Conservation (phyloP, 1,284 basidiomycete genomes). For the Cryptococcus sp. region DNA sequence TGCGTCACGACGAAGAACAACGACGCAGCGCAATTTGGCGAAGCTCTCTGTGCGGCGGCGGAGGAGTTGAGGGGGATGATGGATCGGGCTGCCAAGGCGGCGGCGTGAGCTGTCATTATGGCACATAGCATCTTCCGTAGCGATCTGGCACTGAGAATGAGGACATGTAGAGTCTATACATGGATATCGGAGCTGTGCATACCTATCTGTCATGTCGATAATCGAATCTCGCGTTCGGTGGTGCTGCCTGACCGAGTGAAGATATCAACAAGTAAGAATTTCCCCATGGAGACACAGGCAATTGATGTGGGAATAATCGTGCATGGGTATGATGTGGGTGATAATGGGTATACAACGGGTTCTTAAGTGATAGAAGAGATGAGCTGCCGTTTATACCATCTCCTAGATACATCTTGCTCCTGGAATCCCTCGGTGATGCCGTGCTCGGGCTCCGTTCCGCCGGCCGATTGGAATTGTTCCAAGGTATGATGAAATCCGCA, state of each 20-base stretch:
- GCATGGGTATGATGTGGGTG: constrained; percentile 5
- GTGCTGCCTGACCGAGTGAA: too few relatives aligned
- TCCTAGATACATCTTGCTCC: too few relatives aligned
- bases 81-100: constrained; percentile 60
- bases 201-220: background rate
- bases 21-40: constrained; percentile 63
- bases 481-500: too few relatives aligned
- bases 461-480: too few relatives aligned
- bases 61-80: constrained; percentile 74
- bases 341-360: background rate
- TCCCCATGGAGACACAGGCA: too few relatives aligned
- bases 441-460: too few relatives aligned
- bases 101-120: too few relatives aligned
- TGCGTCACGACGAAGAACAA: constrained; percentile 82
- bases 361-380: background rate
- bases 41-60: constrained; percentile 76
- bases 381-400: too few relatives aligned
- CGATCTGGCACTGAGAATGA: background rate
- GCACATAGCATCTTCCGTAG: too few relatives aligned
- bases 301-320: background rate
- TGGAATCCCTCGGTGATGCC: too few relatives aligned
- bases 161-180: constrained; percentile 1
- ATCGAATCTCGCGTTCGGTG: background rate
- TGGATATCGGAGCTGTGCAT: background rate
- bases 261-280: too few relatives aligned